Conservation (phyloP, 2,329 filamentous ascomycete species). For the Exophiala spinifera region DNA sequence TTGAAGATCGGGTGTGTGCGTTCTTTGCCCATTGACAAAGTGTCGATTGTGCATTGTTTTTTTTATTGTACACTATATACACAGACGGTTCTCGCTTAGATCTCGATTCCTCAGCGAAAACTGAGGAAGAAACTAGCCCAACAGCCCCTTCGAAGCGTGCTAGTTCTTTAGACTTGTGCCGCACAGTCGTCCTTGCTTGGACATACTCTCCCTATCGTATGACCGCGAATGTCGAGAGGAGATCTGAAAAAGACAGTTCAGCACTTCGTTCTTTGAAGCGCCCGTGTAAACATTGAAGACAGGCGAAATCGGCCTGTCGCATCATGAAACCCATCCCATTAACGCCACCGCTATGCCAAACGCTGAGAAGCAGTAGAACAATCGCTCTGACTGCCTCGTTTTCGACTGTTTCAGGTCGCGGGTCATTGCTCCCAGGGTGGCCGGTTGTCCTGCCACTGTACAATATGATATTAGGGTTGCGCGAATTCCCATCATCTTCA, state of each 20-base stretch:
- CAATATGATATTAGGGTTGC: too few species aligned
- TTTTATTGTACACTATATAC: slow-evolving; percentile 1
- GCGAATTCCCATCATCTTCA: not conserved
- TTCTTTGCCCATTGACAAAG: too few species aligned
- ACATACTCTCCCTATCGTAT: too few species aligned
- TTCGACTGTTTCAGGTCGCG: too few species aligned
- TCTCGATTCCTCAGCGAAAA: not conserved
- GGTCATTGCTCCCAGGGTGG: too few species aligned
- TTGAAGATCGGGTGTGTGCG: not conserved
- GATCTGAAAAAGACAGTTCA: not conserved
- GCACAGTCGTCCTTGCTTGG: too few species aligned
- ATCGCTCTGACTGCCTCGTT: too few species aligned
- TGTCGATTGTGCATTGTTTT: not conserved
- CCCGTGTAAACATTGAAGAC: not conserved
- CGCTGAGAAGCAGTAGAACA: not conserved
- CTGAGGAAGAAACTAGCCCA: too few species aligned
- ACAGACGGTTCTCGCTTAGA: not conserved
- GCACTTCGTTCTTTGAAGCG: not conserved
- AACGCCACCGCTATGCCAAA: slow-evolving; percentile 21
- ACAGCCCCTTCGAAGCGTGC: too few species aligned
- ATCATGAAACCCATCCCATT: not conserved
- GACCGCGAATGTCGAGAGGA: not conserved
- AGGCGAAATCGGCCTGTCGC: not conserved
- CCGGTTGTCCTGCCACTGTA: too few species aligned
- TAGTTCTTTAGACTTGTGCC: too few species aligned